These are phyloP conservation scores for Quambalaria eucalypti DNA, from an alignment of 1,284 basidiomycete species.

Conservation along the genomic window DNA sequence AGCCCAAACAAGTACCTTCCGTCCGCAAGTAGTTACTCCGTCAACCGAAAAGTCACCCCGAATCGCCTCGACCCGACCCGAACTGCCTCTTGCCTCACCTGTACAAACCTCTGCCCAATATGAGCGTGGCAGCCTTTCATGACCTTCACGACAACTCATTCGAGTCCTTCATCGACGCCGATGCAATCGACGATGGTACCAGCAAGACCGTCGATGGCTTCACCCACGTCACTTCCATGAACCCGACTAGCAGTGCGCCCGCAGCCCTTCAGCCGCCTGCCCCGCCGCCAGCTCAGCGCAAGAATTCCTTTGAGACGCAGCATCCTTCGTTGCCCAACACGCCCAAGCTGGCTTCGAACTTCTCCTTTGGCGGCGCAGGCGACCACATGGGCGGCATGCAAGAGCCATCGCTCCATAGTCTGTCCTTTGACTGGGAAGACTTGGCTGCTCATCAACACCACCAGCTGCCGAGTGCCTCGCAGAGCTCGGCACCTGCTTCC, in stretches of 20 bases:
- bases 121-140: not conserved
- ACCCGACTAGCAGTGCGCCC: not conserved
- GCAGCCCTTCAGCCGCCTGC: too few species aligned
- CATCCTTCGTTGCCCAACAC: not conserved
- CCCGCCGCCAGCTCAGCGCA: too few species aligned
- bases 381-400: not conserved
- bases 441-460: not conserved
- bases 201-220: not conserved
- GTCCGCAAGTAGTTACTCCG: not conserved
- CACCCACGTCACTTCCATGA: not conserved
- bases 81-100: not conserved
- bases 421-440: not conserved
- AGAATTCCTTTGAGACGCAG: too few species aligned
- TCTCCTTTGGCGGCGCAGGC: not conserved
- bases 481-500: not conserved
- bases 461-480: not conserved
- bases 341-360: not conserved
- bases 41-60: not conserved
- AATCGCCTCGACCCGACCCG: not conserved
- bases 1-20: too few species aligned
- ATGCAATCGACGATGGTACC: not conserved
- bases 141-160: not conserved
- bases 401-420: not conserved
- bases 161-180: conserved; percentile 1
- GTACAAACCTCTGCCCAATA: not conserved